These are phyloP conservation scores for Rhododendron griersonianum DNA, from an alignment of 148 eudicot species.

Conservation along the genomic window DNA sequence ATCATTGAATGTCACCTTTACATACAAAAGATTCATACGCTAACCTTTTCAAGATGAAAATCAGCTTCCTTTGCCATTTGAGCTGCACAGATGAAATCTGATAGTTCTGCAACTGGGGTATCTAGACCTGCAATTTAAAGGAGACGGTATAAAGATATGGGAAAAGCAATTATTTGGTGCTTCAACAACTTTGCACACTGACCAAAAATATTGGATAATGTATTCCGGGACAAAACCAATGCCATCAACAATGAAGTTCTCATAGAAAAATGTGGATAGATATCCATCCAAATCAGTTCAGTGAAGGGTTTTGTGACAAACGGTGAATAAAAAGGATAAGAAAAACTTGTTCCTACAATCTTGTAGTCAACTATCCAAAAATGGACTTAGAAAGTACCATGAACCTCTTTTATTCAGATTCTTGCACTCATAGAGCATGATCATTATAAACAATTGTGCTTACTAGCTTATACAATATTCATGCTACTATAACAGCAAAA, in stretches of 20 bases:
- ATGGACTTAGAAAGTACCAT: background rate
- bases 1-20: background rate
- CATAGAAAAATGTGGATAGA: background rate
- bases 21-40: background rate
- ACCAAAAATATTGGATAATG: background rate
- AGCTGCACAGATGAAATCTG: constrained; percentile 64
- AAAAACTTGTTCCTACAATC: background rate
- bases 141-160: background rate
- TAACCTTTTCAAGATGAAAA: constrained; percentile 12
- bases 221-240: background rate
- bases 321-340: background rate
- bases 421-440: background rate
- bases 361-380: background rate
- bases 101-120: constrained; percentile 49
- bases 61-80: constrained; percentile 62
- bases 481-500: background rate
- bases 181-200: background rate
- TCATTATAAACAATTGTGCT: background rate
- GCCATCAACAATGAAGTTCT: background rate
- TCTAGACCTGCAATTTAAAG: constrained; percentile 46
- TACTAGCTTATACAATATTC: background rate
- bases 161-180: background rate
- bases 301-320: background rate
- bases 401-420: background rate
- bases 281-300: background rate